phyloP scores from a whole-genome alignment of 257 asterid genomes.

The Nicotiana paniculata region DNA sequence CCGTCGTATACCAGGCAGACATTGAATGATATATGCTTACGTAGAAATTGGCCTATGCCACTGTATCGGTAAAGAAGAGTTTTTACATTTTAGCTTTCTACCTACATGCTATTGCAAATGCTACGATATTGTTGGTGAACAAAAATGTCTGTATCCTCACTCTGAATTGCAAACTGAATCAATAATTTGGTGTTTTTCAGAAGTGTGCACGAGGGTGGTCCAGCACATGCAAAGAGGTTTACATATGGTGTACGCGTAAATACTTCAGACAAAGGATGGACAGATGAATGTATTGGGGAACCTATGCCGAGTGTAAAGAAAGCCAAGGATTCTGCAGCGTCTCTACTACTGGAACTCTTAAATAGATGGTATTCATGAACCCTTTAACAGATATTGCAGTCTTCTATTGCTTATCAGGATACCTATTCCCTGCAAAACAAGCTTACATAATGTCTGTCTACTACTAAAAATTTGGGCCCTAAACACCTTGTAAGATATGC shows the following conservation, averaged over 20 bases:
- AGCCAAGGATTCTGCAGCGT: slow-evolving; percentile 95
- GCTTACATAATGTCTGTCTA: too few species aligned
- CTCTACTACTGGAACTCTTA: slow-evolving; percentile 72
- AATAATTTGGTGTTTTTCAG: slow-evolving; percentile 25
- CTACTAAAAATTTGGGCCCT: too few species aligned
- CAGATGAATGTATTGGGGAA: slow-evolving; percentile 92
- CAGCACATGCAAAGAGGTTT: slow-evolving; percentile 96
- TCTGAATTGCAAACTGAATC: neutral
- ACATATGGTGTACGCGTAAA: slow-evolving; percentile 86
- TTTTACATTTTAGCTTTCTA: neutral
- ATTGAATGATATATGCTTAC: slow-evolving; percentile 83
- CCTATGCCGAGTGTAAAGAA: slow-evolving; percentile 98
- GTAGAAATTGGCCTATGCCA: slow-evolving; percentile 99
- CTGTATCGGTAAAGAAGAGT: slow-evolving; percentile 50
- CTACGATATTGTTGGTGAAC: neutral
- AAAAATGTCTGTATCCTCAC: neutral
- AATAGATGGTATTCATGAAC: slow-evolving; percentile 54
- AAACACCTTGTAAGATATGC: too few species aligned
- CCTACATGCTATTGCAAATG: neutral
- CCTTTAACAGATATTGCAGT: neutral
- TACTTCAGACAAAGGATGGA: slow-evolving; percentile 84
- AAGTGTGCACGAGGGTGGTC: slow-evolving; percentile 87
- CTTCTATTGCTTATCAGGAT: too few species aligned
- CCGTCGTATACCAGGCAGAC: slow-evolving; percentile 93
- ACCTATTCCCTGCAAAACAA: too few species aligned